Evolutionary conservation across 2,329 filamentous ascomycete species (phyloP), one percentile per base, ranked within the genome.

Genomic region (Setomelanomma holmii): DNA sequence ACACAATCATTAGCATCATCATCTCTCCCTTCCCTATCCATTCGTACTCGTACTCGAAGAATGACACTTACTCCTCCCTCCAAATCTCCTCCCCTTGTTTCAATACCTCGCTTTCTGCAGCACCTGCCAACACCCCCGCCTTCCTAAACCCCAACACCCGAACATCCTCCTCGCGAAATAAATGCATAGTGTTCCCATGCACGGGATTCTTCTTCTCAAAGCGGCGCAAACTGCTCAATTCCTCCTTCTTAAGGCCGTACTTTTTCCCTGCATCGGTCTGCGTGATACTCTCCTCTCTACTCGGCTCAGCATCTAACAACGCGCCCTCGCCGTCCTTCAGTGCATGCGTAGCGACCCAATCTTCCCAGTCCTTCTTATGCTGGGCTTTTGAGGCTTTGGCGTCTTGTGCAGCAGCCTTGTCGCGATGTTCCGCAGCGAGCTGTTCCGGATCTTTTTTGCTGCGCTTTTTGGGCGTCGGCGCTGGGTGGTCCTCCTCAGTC

Each of bases 201-300:
- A 50, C 7, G 17, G 44, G 45, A 22, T 53, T 58, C 41, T 36
- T 38, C 40, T 57, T 49, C 30, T 54, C 57, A 17, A 49, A 58
- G 21, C 55, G 49, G 11, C 21, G 21, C 3, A 61, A 11, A 2
- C 42, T 36, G 1, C 2, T 22, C 22, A 63, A 16, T 2, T 59
- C 57, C 14, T 45, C 53, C 16, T 51, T 51, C 45, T 58, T 63
- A 23, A 63, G 23, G 1, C 46, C 51, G n/a, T 61, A 63, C 14
- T 52, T 49, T 22, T 56, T 53, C 12, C 45, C 16, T 2, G 45
- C 49, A n/a, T 61, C 53, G 2, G 48, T 58, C 17, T 63, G 60
- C 4, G 55, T 63, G 38, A 63, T 60, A 1, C 35, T 47, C 14
- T 40, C 44, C 4, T 51, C 44, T 16, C 40, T 46, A 10, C 11